These are phyloP conservation scores for Tylopilus balloui DNA, from an alignment of 768 basidiomycete species.

Conservation along the genomic window DNA sequence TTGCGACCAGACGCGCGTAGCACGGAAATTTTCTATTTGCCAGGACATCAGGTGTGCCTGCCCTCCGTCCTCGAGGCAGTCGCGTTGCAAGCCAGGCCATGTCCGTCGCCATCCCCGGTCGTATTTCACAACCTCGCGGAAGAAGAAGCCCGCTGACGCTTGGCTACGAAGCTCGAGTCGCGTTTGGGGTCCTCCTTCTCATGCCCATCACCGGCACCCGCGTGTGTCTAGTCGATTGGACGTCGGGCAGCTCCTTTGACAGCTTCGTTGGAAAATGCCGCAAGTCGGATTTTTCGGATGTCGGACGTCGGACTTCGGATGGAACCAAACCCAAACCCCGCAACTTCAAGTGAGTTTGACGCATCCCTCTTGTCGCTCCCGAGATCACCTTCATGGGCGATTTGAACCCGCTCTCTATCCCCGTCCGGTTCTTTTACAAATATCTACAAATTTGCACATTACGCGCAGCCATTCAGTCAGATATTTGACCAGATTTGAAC, in stretches of 20 bases:
- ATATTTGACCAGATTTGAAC: conserved; percentile 15
- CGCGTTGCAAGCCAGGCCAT: conserved; percentile 25
- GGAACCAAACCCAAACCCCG: not conserved
- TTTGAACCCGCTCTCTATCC: conserved; percentile 14
- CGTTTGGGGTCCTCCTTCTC: conserved; percentile 13
- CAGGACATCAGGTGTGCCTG: conserved; percentile 23
- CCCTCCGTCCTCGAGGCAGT: conserved; percentile 34
- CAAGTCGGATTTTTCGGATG: conserved; percentile 2
- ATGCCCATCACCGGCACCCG: conserved; percentile 2
- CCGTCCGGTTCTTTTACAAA: conserved; percentile 15
- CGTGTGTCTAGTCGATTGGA: not conserved
- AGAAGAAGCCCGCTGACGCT: conserved; percentile 8
- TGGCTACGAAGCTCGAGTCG: conserved; percentile 8
- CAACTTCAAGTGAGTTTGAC: not conserved
- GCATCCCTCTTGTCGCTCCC: conserved; percentile 22
- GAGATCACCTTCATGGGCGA: conserved; percentile 21
- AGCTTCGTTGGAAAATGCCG: conserved; percentile 16
- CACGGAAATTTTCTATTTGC: conserved; percentile 30
- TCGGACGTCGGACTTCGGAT: conserved; percentile 8
- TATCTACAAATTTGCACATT: conserved; percentile 5
- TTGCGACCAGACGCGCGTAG: conserved; percentile 22
- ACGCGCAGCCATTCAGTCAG: not conserved
- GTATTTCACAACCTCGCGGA: conserved; percentile 15
- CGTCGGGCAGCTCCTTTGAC: conserved; percentile 3
- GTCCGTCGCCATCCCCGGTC: conserved; percentile 13